These are phyloP conservation scores for Vicia faba DNA, from an alignment of 306 rosid genomes.

Conservation along the genomic window DNA sequence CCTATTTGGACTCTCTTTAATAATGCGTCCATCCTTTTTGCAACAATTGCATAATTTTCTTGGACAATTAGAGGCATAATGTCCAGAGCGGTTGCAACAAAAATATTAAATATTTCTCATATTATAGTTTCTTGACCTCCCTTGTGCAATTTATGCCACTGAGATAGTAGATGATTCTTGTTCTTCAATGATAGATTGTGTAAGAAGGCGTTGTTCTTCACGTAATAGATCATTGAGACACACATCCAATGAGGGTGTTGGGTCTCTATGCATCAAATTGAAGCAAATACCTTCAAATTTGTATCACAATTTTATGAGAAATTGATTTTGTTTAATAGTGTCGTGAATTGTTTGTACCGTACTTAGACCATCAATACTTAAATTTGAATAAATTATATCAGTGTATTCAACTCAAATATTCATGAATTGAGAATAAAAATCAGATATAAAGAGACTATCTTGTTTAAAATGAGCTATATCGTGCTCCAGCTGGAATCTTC, in stretches of 20 bases:
- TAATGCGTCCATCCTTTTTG: too few relatives aligned
- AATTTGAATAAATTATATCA: neutral
- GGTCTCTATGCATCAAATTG: neutral
- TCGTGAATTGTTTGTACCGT: neutral
- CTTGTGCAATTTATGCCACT: too few relatives aligned
- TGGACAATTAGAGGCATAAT: too few relatives aligned
- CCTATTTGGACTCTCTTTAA: too few relatives aligned
- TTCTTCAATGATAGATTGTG: neutral
- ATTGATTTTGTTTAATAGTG: conserved; percentile 4
- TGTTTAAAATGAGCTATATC: too few relatives aligned
- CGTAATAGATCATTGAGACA: neutral
- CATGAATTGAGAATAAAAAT: conserved; percentile 1
- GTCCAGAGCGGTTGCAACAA: too few relatives aligned
- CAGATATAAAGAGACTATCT: too few relatives aligned
- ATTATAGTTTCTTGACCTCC: too few relatives aligned
- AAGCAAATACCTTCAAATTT: neutral
- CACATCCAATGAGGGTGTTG: neutral
- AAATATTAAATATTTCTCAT: too few relatives aligned
- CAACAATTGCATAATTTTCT: too few relatives aligned
- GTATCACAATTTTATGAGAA: neutral
- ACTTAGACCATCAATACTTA: neutral
- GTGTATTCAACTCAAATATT: neutral
- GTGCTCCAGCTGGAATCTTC: too few relatives aligned
- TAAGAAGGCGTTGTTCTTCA: neutral
- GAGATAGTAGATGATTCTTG: too few relatives aligned